These are phyloP conservation scores for Russula dissimulans DNA, from an alignment of 768 basidiomycete genomes.

Conservation along the genomic window DNA sequence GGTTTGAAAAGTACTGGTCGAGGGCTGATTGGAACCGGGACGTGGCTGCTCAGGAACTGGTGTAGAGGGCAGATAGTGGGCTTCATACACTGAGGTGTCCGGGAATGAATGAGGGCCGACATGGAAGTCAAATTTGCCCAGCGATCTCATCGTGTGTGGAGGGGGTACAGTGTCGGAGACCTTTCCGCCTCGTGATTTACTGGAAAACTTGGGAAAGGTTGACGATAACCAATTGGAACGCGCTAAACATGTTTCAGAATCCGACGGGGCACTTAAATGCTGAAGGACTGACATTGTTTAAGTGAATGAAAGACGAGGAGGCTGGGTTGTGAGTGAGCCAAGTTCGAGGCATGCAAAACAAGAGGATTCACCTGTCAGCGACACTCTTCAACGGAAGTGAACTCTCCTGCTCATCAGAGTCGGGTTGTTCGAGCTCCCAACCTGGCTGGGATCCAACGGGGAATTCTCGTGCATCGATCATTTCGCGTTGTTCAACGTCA, in stretches of 20 bases:
- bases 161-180: conserved; percentile 45
- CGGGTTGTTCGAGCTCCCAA: conserved; percentile 48
- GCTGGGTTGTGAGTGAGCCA: conserved; percentile 29
- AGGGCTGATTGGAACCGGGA: conserved; percentile 21
- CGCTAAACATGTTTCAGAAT: conserved; percentile 34
- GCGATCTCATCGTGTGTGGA: conserved; percentile 54
- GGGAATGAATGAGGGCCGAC: conserved; percentile 70
- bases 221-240: conserved; percentile 59
- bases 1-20: conserved; percentile 20
- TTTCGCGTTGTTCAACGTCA: background rate
- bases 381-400: conserved; percentile 34
- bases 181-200: conserved; percentile 51
- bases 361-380: conserved; percentile 45
- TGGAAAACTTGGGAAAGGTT: conserved; percentile 64
- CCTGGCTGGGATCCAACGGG: conserved; percentile 49
- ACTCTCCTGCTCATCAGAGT: conserved; percentile 32
- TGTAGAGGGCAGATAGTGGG: conserved; percentile 45
- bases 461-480: conserved; percentile 27
- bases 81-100: conserved; percentile 64
- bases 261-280: conserved; percentile 2
- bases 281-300: conserved; percentile 48
- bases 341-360: background rate
- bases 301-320: conserved; percentile 56
- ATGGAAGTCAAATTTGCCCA: conserved; percentile 60
- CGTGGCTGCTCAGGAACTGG: conserved; percentile 21